Percentiles rank a stretch among this genome's conserved stretches.
Conservation (phyloP, 2,329 filamentous ascomycete genomes). For the Penicillium sp. region DNA sequence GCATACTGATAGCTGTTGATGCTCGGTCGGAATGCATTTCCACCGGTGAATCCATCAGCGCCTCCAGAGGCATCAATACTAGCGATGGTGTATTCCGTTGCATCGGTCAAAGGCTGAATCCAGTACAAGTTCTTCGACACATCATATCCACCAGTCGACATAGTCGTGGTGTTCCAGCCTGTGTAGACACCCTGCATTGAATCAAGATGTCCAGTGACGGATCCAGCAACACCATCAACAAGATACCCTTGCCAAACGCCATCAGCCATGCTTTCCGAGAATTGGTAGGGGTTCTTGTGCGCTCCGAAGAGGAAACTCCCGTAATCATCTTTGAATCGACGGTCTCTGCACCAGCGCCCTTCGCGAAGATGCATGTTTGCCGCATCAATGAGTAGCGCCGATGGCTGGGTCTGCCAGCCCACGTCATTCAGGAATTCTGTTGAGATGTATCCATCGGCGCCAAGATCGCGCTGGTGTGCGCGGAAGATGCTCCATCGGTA, state of each 20-base stretch:
- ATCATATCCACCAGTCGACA: constrained; percentile 45
- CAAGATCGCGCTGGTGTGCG: constrained; percentile 48
- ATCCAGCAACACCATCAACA: constrained; percentile 43
- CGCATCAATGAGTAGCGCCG: constrained; percentile 48
- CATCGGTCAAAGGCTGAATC: constrained; percentile 47
- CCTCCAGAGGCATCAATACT: constrained; percentile 44
- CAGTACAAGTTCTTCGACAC: constrained; percentile 45
- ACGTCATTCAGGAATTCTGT: constrained; percentile 51
- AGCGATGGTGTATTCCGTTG: constrained; percentile 50
- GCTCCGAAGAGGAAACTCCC: constrained; percentile 44
- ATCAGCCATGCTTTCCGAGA: constrained; percentile 47
- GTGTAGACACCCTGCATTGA: constrained; percentile 19
- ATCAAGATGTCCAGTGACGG: constrained; percentile 35
- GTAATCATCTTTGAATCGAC: constrained; percentile 49
- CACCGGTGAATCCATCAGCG: constrained; percentile 44
- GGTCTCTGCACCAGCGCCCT: constrained; percentile 49
- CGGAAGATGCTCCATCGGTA: constrained; percentile 50
- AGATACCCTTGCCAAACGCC: constrained; percentile 44
- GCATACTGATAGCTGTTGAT: constrained; percentile 51
- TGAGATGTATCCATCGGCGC: constrained; percentile 46
- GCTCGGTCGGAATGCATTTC: constrained; percentile 45
- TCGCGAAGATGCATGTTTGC: constrained; percentile 49
- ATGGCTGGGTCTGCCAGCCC: constrained; percentile 43
- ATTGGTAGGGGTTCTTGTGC: constrained; percentile 46
- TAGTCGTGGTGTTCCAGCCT: constrained; percentile 35